Evolutionary conservation across 1,284 basidiomycete genomes (phyloP).

Genomic region (Sanghuangporus sanghuang): DNA sequence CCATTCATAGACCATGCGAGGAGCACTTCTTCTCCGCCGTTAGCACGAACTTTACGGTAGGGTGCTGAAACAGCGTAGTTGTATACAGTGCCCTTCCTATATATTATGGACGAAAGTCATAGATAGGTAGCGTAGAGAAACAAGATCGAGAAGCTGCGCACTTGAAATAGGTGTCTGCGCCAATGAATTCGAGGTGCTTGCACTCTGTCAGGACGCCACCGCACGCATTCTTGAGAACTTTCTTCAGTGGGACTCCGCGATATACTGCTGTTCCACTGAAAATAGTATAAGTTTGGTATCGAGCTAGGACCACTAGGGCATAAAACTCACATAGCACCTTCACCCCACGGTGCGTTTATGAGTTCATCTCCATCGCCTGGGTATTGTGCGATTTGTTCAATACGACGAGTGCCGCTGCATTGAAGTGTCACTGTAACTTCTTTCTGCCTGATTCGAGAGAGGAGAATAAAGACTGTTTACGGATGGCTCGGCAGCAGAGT

Average conservation of each 20-base stretch:
- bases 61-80: slow-evolving; percentile 55
- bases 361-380: slow-evolving; percentile 56
- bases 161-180: slow-evolving; percentile 58
- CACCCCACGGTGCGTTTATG: slow-evolving; percentile 52
- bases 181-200: slow-evolving; percentile 50
- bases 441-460: slow-evolving; percentile 31
- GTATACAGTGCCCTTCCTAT: slow-evolving; percentile 43
- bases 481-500: background rate
- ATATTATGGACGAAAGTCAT: background rate
- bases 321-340: slow-evolving; percentile 48
- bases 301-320: background rate
- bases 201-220: slow-evolving; percentile 45
- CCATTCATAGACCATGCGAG: slow-evolving; percentile 61
- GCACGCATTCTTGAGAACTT: slow-evolving; percentile 47
- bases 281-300: background rate
- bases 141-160: slow-evolving; percentile 21
- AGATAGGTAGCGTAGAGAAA: background rate
- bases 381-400: slow-evolving; percentile 49
- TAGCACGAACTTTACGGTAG: slow-evolving; percentile 43
- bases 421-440: slow-evolving; percentile 50
- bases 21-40: slow-evolving; percentile 41
- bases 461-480: background rate
- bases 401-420: slow-evolving; percentile 48
- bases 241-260: slow-evolving; percentile 48
- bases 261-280: slow-evolving; percentile 38